Percentiles rank a stretch among this genome's conserved stretches.
phyloP scores from a whole-genome alignment of 2,329 filamentous ascomycete genomes.

The Chaetomium sp. region DNA sequence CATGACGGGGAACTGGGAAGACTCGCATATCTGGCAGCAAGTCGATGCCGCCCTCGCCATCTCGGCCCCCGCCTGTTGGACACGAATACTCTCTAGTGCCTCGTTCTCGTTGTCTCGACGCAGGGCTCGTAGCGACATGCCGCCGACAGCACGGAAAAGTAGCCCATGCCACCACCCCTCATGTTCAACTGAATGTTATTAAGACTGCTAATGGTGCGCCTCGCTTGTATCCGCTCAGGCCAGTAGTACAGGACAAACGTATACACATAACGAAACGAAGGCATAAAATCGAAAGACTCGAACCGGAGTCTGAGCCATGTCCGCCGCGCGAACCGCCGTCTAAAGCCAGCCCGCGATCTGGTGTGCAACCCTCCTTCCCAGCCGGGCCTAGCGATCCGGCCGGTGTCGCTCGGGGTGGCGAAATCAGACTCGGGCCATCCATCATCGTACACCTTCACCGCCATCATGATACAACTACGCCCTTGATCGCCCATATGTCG shows the following conservation, averaged over 20 bases:
- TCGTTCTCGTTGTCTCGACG: neutral
- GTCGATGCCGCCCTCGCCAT: neutral
- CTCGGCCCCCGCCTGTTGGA: neutral
- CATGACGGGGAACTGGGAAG: neutral
- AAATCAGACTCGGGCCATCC: constrained; percentile 11
- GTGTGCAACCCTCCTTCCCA: constrained; percentile 10
- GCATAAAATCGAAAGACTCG: constrained; percentile 16
- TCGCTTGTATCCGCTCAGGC: constrained; percentile 21
- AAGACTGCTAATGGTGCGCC: constrained; percentile 22
- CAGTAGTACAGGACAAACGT: constrained; percentile 28
- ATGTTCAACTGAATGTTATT: constrained; percentile 26
- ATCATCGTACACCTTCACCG: constrained; percentile 19
- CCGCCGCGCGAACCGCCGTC: neutral
- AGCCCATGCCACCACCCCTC: neutral
- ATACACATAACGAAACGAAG: constrained; percentile 28
- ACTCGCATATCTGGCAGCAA: neutral
- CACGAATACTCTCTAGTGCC: neutral
- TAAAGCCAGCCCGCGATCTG: neutral
- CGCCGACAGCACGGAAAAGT: neutral
- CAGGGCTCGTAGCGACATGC: neutral
- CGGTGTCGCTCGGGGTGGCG: constrained; percentile 13
- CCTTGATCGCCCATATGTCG: constrained; percentile 19
- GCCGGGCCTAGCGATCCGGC: constrained; percentile 1
- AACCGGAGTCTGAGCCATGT: constrained; percentile 1
- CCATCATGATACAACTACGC: constrained; percentile 17